Evolutionary conservation across 257 asterid genomes (phyloP).

Genomic region (Solanum paucissectum): DNA sequence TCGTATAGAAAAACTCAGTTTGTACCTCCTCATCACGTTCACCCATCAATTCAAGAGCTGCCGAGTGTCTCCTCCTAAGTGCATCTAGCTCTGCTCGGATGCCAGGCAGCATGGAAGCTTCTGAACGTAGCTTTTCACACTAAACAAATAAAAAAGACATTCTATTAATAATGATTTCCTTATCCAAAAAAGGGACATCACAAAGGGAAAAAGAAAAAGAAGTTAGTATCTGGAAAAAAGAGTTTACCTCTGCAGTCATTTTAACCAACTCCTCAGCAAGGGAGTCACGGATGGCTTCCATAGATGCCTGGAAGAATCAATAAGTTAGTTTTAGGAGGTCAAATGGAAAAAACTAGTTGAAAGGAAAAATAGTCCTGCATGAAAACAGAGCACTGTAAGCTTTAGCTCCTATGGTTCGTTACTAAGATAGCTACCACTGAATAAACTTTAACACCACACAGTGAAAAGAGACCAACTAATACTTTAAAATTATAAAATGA

Average conservation of each 20-base stretch:
- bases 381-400: background rate
- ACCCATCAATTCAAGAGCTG: conserved; percentile 97
- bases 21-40: conserved; percentile 99
- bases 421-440: background rate
- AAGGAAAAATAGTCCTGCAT: background rate
- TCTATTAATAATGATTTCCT: background rate
- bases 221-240: background rate
- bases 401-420: background rate
- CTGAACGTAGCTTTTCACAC: conserved; percentile 79
- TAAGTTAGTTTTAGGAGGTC: background rate
- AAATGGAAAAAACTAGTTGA: background rate
- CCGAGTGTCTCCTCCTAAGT: conserved; percentile 84
- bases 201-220: background rate
- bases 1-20: background rate
- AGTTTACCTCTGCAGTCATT: conserved; percentile 79
- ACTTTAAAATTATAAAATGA: background rate
- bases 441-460: background rate
- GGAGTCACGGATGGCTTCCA: conserved; percentile 97
- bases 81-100: conserved; percentile 90
- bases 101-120: conserved; percentile 81
- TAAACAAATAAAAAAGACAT: conserved; percentile 6
- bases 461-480: background rate
- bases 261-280: conserved; percentile 98
- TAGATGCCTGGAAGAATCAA: conserved; percentile 50
- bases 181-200: background rate